A percentile compares a stretch with the other conserved stretches of the same genome.
These are phyloP conservation scores for Haematococcus lacustris DNA, from an alignment of 139 green algal species.

Conservation along the genomic window DNA sequence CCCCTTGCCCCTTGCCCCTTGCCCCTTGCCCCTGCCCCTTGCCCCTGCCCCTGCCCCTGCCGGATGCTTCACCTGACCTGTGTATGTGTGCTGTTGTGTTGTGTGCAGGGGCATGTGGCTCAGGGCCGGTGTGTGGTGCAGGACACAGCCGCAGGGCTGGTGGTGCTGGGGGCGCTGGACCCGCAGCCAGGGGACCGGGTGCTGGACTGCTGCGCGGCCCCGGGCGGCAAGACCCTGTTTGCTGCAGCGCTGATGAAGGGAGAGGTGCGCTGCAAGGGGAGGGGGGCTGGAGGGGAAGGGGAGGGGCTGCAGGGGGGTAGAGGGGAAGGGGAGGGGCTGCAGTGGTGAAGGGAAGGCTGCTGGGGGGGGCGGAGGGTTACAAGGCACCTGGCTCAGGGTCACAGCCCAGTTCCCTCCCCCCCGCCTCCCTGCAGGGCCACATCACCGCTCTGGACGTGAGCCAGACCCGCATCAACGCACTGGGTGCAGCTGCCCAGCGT, in stretches of 20 bases:
- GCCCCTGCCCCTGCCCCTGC: too few relatives aligned
- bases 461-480: constrained; percentile 18
- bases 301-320: too few relatives aligned
- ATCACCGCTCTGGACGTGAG: constrained; percentile 51
- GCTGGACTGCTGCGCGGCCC: constrained; percentile 83
- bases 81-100: not conserved
- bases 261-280: constrained; percentile 34
- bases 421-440: constrained; percentile 9
- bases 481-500: constrained; percentile 20
- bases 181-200: constrained; percentile 70
- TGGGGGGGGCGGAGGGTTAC: not conserved
- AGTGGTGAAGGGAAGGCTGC: not conserved
- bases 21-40: not conserved
- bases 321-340: too few relatives aligned
- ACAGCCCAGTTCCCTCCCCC: not conserved
- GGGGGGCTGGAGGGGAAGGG: too few relatives aligned
- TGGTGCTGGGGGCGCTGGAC: constrained; percentile 65
- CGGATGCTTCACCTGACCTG: not conserved
- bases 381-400: not conserved
- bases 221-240: constrained; percentile 81
- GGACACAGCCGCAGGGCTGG: constrained; percentile 77
- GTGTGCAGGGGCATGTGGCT: constrained; percentile 26
- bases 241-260: constrained; percentile 61
- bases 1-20: not conserved
- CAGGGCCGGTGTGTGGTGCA: constrained; percentile 47